Evolutionary conservation across 1,139 yeast species (phyloP).

Genomic region (Kurtzmaniella natalensis): DNA sequence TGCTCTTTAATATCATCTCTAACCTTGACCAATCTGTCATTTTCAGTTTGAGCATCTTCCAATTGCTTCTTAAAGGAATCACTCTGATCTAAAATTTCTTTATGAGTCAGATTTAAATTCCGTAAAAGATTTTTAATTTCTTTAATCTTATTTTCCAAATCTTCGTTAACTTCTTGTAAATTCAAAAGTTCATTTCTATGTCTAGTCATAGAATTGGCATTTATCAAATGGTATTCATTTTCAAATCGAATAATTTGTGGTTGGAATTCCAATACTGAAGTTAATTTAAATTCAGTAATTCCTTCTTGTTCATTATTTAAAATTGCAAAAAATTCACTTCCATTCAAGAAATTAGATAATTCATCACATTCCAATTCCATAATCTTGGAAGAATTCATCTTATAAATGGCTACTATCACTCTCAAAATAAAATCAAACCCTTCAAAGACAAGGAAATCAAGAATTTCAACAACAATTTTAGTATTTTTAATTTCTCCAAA

Average conservation of each 20-base stretch:
- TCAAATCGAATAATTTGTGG: conserved; percentile 38
- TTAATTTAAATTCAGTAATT: conserved; percentile 8
- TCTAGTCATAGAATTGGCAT: conserved; percentile 37
- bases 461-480: conserved; percentile 14
- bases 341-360: conserved; percentile 21
- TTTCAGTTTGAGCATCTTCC: conserved; percentile 17
- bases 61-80: conserved; percentile 25
- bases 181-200: conserved; percentile 38
- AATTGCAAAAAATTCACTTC: conserved; percentile 19
- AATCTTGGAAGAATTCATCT: conserved; percentile 16
- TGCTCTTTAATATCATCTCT: conserved; percentile 22
- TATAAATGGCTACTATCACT: conserved; percentile 23
- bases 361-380: conserved; percentile 24
- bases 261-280: conserved; percentile 16
- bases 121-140: conserved; percentile 28
- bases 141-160: conserved; percentile 24
- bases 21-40: conserved; percentile 15
- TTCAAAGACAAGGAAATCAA: conserved; percentile 39
- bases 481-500: conserved; percentile 15
- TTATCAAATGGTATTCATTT: conserved; percentile 40
- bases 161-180: conserved; percentile 35
- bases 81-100: conserved; percentile 36
- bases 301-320: not conserved
- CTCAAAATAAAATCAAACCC: conserved; percentile 37
- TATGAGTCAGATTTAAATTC: conserved; percentile 32